These are phyloP conservation scores for Verticillium longisporum DNA, from an alignment of 2,329 filamentous ascomycete species.

Conservation along the genomic window DNA sequence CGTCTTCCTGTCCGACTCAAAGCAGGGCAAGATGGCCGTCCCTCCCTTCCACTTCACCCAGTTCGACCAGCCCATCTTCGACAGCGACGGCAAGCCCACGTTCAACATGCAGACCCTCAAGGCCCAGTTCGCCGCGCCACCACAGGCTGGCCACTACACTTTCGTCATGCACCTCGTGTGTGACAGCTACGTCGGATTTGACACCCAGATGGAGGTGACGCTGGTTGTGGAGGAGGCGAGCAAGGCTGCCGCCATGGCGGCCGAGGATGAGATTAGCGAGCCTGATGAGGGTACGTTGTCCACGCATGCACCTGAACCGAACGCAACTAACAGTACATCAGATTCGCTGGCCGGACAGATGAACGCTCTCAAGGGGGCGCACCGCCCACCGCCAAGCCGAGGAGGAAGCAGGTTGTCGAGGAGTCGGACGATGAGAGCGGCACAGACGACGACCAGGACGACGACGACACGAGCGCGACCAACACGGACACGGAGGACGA, in stretches of 20 bases:
- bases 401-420: conserved; percentile 41
- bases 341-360: conserved; percentile 89
- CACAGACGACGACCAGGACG: conserved; percentile 68
- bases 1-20: conserved; percentile 88
- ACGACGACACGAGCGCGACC: conserved; percentile 58
- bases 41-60: conserved; percentile 91
- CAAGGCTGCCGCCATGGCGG: conserved; percentile 72
- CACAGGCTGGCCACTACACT: conserved; percentile 85
- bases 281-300: conserved; percentile 82
- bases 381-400: conserved; percentile 48
- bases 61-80: conserved; percentile 85
- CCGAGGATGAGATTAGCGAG: conserved; percentile 94
- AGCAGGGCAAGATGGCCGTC: conserved; percentile 92
- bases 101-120: conserved; percentile 95
- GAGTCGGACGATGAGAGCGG: conserved; percentile 77
- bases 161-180: conserved; percentile 93
- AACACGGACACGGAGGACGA: conserved; percentile 63
- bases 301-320: background rate
- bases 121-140: conserved; percentile 92
- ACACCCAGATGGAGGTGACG: conserved; percentile 85
- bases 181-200: conserved; percentile 92
- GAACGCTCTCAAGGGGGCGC: conserved; percentile 71
- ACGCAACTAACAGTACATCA: conserved; percentile 28
- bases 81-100: conserved; percentile 74
- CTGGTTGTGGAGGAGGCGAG: conserved; percentile 83